phyloP scores from a whole-genome alignment of 805 yeast genomes.

The Starmerella potacharoeniae region DNA sequence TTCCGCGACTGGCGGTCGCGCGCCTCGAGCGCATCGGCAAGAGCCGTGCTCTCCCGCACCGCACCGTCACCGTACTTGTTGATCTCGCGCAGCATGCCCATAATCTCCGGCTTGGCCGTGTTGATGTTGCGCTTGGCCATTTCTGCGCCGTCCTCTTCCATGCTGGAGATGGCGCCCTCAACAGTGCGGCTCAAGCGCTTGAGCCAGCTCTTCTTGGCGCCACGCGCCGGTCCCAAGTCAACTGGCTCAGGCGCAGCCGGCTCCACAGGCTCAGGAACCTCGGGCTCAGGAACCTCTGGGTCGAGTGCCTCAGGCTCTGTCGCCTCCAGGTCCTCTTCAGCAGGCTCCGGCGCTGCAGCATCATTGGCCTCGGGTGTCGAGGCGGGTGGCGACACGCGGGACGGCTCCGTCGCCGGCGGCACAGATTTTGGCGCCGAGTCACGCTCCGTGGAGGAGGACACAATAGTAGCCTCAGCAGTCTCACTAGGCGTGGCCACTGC shows the following conservation, averaged over 20 bases:
- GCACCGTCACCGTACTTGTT: constrained; percentile 17
- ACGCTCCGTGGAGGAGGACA: not conserved
- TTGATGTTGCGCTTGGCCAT: constrained; percentile 7
- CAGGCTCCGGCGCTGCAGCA: not conserved
- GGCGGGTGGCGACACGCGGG: not conserved
- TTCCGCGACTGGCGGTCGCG: not conserved
- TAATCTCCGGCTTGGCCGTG: constrained; percentile 22
- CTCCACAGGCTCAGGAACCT: not conserved
- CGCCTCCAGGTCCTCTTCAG: not conserved
- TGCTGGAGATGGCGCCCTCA: constrained; percentile 17
- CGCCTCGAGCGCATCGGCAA: constrained; percentile 20
- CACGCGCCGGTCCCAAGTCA: not conserved
- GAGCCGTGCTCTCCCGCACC: constrained; percentile 11
- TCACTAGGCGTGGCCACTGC: not conserved
- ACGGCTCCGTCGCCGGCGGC: not conserved
- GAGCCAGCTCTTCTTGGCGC: constrained; percentile 9
- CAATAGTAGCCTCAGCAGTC: not conserved
- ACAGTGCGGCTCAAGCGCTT: constrained; percentile 19
- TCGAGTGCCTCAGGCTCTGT: not conserved
- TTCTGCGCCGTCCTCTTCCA: constrained; percentile 17
- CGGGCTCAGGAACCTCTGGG: not conserved
- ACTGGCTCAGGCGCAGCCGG: not conserved
- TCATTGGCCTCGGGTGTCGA: not conserved
- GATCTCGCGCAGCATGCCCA: constrained; percentile 19
- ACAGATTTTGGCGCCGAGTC: not conserved